Evolutionary conservation across 208 protist species (phyloP).

Genomic region (Leishmania turanica): DNA sequence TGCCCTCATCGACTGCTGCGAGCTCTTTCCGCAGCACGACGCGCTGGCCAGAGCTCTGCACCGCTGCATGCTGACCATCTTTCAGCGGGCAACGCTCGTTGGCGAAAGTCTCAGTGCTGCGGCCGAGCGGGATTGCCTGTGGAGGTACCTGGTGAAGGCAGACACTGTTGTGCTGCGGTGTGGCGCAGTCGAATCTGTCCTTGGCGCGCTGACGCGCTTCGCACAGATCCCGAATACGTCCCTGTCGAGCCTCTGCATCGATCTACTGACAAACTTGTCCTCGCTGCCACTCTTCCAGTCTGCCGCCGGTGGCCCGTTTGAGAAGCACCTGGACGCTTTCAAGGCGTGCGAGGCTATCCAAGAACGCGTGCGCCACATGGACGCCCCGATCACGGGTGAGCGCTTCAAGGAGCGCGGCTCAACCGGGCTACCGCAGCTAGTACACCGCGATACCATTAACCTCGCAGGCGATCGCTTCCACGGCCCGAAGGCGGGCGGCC

Average conservation of each 20-base stretch:
- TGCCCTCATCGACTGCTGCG: conserved; percentile 43
- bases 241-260: conserved; percentile 50
- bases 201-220: conserved; percentile 30
- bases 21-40: conserved; percentile 52
- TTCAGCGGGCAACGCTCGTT: conserved; percentile 37
- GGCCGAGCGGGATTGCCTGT: conserved; percentile 42
- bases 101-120: conserved; percentile 36
- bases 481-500: conserved; percentile 7
- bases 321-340: conserved; percentile 39
- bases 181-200: conserved; percentile 18
- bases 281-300: conserved; percentile 39
- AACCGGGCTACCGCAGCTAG: conserved; percentile 15
- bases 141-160: conserved; percentile 33
- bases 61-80: conserved; percentile 44
- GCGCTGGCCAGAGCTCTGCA: conserved; percentile 41
- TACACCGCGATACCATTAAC: conserved; percentile 58
- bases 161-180: conserved; percentile 14
- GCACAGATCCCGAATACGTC: conserved; percentile 27
- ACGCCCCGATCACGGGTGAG: conserved; percentile 51
- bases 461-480: conserved; percentile 31
- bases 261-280: conserved; percentile 37
- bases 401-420: conserved; percentile 35
- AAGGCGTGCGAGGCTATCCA: conserved; percentile 21
- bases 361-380: conserved; percentile 46
- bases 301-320: conserved; percentile 25